A percentile compares a stretch with the other conserved stretches of the same genome.
Conservation (phyloP, 768 basidiomycete species). For the Mycena chlorophos region DNA sequence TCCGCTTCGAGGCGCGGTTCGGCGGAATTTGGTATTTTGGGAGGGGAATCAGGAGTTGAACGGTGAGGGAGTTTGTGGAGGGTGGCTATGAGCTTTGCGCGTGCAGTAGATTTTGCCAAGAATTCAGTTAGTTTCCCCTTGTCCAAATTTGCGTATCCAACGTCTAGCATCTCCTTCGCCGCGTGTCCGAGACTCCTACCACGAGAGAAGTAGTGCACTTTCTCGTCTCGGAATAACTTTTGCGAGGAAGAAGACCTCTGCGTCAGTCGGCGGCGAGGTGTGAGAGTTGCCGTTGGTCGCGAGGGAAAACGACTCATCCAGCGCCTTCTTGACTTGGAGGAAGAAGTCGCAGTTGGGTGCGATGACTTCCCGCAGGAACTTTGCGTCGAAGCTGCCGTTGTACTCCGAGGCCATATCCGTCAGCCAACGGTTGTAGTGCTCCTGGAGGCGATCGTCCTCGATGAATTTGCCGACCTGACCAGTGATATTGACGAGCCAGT, state of each 20-base stretch:
- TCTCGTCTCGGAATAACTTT: slow-evolving; percentile 17
- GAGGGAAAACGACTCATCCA: slow-evolving; percentile 21
- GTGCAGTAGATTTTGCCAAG: not conserved
- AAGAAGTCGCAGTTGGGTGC: slow-evolving; percentile 28
- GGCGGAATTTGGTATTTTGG: too few species aligned
- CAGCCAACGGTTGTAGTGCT: slow-evolving; percentile 28
- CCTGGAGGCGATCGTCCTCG: slow-evolving; percentile 24
- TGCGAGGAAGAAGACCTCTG: slow-evolving; percentile 23
- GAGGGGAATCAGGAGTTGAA: too few species aligned
- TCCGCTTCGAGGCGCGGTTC: too few species aligned
- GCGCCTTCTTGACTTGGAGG: slow-evolving; percentile 23
- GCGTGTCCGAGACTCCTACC: slow-evolving; percentile 17
- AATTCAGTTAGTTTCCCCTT: slow-evolving; percentile 5
- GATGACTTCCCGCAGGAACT: slow-evolving; percentile 24
- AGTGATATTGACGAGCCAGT: slow-evolving; percentile 28
- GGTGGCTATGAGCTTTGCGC: not conserved
- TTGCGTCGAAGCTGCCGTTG: slow-evolving; percentile 24
- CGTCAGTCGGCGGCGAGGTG: slow-evolving; percentile 17
- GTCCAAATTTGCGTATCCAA: slow-evolving; percentile 15
- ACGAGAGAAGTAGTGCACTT: slow-evolving; percentile 21
- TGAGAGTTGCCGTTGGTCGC: slow-evolving; percentile 16
- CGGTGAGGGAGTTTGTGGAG: not conserved
- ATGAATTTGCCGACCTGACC: slow-evolving; percentile 20
- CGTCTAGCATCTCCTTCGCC: slow-evolving; percentile 9
- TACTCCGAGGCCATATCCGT: slow-evolving; percentile 21